Base-by-base conservation (phyloP, 2,329 filamentous ascomycete species). In the Aspergillus pseudoviridinutans region DNA sequence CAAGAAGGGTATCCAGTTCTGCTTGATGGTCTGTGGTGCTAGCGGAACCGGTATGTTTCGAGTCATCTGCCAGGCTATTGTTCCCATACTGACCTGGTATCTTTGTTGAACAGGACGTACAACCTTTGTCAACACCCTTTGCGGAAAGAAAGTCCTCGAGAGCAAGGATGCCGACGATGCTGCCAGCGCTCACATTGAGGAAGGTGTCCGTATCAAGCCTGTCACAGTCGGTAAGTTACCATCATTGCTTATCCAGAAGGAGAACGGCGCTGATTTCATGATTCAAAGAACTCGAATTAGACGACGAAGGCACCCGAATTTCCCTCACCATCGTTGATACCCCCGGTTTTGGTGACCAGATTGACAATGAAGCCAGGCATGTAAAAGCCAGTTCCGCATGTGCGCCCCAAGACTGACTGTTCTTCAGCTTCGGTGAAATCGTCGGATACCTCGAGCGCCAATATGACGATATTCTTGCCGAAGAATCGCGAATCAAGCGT, bases 1-100 rank as follows among this genome's bases (percentile, higher is more conserved):
- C 82, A 97, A 97, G 90, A 97, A 97, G 87, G 94, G 94, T 76
- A 97, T 99, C 75, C 94, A 99, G 84, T 99, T 99, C 84, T 97
- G 92, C 79, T 81, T 99, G 86, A 99, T 99, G 94, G 94, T 99
- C 73, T 97, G 94, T 77, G 94, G 94, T 82, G 94, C 94, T 76
- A 97, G 93, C 70, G 94, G 94, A 79, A 97, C 94, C 79, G 94
- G 92, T 96, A 87, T 73, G 84, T 63, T 51, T 49, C n/a, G 25
- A 46, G 46, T 25, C 27, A 42, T 60, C 27, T 49, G 41, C 46
- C 35, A 49, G 24, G 57, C 46, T 24, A 38, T 52, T 58, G 50
- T 58, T 49, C 49, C 50, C 53, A 59, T 59, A 61, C 63, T 62
- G 51, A 63, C 54, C 25, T 25, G 35, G 50, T 50, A 38, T 54